A percentile compares a stretch with the other conserved stretches of the same genome.
Conservation (phyloP, 1,284 basidiomycete species). For the Irpex rosettiformis region DNA sequence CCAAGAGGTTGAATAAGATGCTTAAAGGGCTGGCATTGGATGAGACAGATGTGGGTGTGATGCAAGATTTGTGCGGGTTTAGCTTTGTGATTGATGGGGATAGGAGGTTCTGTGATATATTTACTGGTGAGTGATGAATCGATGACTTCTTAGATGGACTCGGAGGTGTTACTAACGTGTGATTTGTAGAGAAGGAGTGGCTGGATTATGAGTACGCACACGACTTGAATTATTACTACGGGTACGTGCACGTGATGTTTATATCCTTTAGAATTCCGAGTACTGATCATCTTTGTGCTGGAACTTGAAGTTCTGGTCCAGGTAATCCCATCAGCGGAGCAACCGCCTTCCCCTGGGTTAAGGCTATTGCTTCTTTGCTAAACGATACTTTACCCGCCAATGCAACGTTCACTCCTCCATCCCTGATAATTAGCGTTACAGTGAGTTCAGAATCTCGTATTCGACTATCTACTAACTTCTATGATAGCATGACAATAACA, state of each 20-base stretch:
- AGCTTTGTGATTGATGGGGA: conserved; percentile 35
- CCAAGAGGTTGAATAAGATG: conserved; percentile 32
- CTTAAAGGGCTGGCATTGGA: conserved; percentile 33
- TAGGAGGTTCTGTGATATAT: conserved; percentile 34
- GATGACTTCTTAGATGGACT: too few species aligned
- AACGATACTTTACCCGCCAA: conserved; percentile 21
- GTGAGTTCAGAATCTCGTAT: conserved; percentile 21
- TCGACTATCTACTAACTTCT: neutral
- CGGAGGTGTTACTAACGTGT: too few species aligned
- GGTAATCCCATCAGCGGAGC: conserved; percentile 40
- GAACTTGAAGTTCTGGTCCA: conserved; percentile 30
- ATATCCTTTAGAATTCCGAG: neutral
- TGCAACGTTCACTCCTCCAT: conserved; percentile 32
- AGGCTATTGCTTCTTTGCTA: conserved; percentile 37
- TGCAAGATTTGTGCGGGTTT: conserved; percentile 43
- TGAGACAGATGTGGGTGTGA: conserved; percentile 35
- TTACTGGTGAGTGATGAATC: conserved; percentile 11
- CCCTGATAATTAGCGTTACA: conserved; percentile 41
- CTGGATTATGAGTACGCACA: conserved; percentile 47
- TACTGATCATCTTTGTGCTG: neutral
- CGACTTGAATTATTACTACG: conserved; percentile 52
- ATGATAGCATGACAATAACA: conserved; percentile 39
- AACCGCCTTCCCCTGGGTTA: conserved; percentile 38
- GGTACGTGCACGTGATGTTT: conserved; percentile 22
- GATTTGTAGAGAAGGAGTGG: conserved; percentile 50